Evolutionary conservation across 371 early-diverging fungal species (phyloP).

Genomic region (Fennellomyces sp.): DNA sequence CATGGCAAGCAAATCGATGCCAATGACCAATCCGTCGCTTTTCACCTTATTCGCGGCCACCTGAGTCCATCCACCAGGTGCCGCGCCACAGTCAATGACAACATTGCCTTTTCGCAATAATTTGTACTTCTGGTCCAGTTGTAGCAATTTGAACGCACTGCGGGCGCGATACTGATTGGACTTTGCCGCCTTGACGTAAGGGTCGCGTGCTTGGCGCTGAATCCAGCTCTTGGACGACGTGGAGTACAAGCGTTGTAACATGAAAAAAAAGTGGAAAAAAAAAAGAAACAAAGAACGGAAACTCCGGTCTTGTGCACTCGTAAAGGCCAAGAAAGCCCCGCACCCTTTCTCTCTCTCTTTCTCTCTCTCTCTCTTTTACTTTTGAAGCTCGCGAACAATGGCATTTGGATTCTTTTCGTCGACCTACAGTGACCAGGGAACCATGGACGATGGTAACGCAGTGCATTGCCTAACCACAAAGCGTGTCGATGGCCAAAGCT

Average conservation of each 20-base stretch:
- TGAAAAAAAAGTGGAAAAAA: too few species aligned
- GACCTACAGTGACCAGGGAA: constrained; percentile 44
- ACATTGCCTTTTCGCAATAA: constrained; percentile 59
- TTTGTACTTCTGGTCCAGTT: constrained; percentile 76
- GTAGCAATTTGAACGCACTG: constrained; percentile 88
- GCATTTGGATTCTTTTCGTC: constrained; percentile 52
- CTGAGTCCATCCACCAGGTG: constrained; percentile 95
- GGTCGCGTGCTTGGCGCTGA: constrained; percentile 72
- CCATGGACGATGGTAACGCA: constrained; percentile 49
- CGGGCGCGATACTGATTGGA: constrained; percentile 80
- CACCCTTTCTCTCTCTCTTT: background rate
- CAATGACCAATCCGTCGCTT: constrained; percentile 50
- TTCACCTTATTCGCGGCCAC: constrained; percentile 59
- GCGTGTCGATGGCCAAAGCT: background rate
- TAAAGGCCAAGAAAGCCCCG: too few species aligned
- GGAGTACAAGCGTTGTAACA: constrained; percentile 22
- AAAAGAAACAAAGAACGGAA: too few species aligned
- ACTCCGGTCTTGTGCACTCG: too few species aligned
- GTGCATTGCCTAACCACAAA: too few species aligned
- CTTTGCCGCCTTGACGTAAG: constrained; percentile 69
- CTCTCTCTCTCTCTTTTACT: background rate
- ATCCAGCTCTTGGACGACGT: constrained; percentile 69
- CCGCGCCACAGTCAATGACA: constrained; percentile 87
- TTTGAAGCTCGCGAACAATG: constrained; percentile 18
- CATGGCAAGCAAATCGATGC: constrained; percentile 76